phyloP scores from a whole-genome alignment of 2,329 filamentous ascomycete genomes.

The Phoma sp. region DNA sequence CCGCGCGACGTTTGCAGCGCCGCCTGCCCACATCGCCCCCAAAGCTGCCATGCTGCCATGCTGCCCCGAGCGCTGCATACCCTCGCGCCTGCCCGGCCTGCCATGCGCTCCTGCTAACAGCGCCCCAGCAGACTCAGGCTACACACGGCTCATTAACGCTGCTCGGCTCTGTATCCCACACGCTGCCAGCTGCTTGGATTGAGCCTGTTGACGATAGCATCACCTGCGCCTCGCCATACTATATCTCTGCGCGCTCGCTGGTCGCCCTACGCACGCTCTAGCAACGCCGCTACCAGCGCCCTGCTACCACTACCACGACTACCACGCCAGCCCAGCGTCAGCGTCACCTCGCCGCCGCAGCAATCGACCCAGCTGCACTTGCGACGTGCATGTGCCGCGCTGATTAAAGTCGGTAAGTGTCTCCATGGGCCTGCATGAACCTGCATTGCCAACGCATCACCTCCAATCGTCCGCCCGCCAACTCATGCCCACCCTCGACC shows the following conservation, averaged over 20 bases:
- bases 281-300: constrained; percentile 17
- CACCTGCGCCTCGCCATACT: constrained; percentile 40
- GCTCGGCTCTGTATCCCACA: constrained; percentile 30
- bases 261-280: constrained; percentile 23
- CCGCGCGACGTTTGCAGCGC: constrained; percentile 12
- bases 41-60: constrained; percentile 8
- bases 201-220: constrained; percentile 25
- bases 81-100: constrained; percentile 17
- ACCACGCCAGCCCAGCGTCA: constrained; percentile 9
- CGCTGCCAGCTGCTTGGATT: constrained; percentile 27
- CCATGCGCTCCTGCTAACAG: constrained; percentile 33
- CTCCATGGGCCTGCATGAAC: constrained; percentile 45
- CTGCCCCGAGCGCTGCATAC: constrained; percentile 14
- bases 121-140: constrained; percentile 27
- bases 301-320: background rate
- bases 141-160: constrained; percentile 32
- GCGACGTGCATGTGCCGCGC: constrained; percentile 44
- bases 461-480: constrained; percentile 50
- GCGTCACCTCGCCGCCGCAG: constrained; percentile 35
- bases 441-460: constrained; percentile 54
- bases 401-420: constrained; percentile 49
- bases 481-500: constrained; percentile 45
- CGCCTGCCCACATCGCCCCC: constrained; percentile 3
- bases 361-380: constrained; percentile 31
- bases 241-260: constrained; percentile 29